Conservation (phyloP, 2,329 filamentous ascomycete genomes). For the Xylariaceae sp. region DNA sequence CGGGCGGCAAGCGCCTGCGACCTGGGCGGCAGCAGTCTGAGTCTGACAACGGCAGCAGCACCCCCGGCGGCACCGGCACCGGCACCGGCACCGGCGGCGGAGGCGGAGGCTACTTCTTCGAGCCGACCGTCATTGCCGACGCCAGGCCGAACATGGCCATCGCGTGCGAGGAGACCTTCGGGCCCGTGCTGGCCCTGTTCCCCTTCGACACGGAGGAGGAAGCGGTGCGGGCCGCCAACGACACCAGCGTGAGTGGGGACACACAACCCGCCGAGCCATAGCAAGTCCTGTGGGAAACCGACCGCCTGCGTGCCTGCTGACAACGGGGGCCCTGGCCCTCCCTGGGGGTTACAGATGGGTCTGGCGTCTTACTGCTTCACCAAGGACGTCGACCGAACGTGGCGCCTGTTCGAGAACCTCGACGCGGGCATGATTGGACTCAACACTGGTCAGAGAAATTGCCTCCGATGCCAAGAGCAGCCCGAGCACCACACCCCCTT, state of each 20-base stretch:
- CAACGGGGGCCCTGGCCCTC: too few species aligned
- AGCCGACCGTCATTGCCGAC: conserved; percentile 47
- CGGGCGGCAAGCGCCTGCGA: conserved; percentile 47
- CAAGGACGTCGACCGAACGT: conserved; percentile 50
- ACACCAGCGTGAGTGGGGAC: conserved; percentile 36
- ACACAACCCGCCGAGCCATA: too few species aligned
- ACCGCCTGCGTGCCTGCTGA: too few species aligned
- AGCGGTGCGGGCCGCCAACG: conserved; percentile 45
- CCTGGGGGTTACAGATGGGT: conserved; percentile 49
- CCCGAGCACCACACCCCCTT: not conserved
- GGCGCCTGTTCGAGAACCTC: conserved; percentile 50
- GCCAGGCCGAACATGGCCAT: conserved; percentile 41
- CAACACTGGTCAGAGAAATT: conserved; percentile 32
- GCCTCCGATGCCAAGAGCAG: not conserved
- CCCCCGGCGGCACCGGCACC: too few species aligned
- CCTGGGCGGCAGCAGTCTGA: too few species aligned
- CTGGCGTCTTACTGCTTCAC: conserved; percentile 52
- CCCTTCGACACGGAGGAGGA: conserved; percentile 52
- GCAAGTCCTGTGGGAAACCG: too few species aligned
- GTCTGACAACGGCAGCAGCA: conserved; percentile 14
- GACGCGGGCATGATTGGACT: conserved; percentile 45
- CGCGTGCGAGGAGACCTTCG: conserved; percentile 48
- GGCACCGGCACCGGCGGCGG: conserved; percentile 1
- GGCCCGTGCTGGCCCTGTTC: conserved; percentile 47
- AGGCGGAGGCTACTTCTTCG: conserved; percentile 58